Evolutionary conservation across 768 basidiomycete genomes (phyloP).

Genomic region (Phanerodontia chrysosporium): DNA sequence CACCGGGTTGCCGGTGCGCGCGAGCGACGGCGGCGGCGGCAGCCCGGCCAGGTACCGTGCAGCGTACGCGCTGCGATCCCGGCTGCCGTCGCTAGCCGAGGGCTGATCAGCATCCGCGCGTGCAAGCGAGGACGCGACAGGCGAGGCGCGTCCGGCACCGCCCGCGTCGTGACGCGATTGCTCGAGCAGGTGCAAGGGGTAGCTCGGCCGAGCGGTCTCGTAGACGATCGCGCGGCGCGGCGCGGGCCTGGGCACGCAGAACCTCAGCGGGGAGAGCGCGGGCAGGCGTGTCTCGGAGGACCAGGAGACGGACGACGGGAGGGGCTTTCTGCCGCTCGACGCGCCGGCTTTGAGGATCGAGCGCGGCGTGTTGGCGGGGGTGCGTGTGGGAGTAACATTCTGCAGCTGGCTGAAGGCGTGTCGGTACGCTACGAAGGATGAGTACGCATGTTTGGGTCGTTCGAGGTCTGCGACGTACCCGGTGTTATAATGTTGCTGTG

Average conservation of each 20-base stretch:
- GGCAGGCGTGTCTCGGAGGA: not conserved
- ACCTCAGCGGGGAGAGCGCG: not conserved
- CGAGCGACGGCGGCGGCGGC: not conserved
- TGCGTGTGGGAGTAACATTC: not conserved
- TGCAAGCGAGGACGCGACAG: not conserved
- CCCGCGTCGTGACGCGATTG: not conserved
- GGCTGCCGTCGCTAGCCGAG: too few relatives aligned
- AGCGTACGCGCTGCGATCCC: not conserved
- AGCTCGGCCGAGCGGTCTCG: not conserved
- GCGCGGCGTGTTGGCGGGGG: not conserved
- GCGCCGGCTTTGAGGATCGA: not conserved
- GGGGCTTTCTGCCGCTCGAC: not conserved
- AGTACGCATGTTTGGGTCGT: not conserved
- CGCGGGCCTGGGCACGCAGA: not conserved
- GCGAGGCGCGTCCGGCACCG: not conserved
- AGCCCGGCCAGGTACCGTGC: slow-evolving; percentile 4
- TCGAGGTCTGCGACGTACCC: not conserved
- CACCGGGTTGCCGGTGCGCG: not conserved
- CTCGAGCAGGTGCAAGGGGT: not conserved
- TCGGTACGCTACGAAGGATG: not conserved
- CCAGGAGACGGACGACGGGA: not conserved
- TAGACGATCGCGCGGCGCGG: not conserved
- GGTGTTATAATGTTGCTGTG: too few relatives aligned
- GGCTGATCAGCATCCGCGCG: too few relatives aligned
- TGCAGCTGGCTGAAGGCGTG: not conserved